phyloP scores from a whole-genome alignment of 2,329 filamentous ascomycete genomes.

The Juglanconis sp. region DNA sequence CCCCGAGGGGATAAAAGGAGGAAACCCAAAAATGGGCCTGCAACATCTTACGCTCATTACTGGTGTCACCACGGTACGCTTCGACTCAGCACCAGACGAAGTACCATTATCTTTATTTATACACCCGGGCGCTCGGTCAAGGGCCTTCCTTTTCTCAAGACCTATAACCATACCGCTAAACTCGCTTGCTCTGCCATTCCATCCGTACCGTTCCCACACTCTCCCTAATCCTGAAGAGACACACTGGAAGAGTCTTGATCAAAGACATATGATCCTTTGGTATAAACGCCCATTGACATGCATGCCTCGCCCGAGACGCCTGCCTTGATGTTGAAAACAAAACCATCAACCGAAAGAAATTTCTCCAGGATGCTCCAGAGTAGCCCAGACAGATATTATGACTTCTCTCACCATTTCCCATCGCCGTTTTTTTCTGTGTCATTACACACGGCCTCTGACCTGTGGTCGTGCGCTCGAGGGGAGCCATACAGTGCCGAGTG shows the following conservation, averaged over 20 bases:
- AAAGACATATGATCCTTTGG: background rate
- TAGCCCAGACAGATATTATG: constrained; percentile 13
- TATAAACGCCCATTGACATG: background rate
- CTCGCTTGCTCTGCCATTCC: too few relatives aligned
- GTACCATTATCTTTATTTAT: too few relatives aligned
- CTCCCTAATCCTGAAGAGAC: background rate
- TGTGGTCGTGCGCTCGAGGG: background rate
- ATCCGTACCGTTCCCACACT: too few relatives aligned
- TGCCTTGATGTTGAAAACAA: background rate
- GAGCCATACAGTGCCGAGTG: background rate
- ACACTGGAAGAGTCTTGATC: background rate
- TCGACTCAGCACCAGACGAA: too few relatives aligned
- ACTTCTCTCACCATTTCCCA: background rate
- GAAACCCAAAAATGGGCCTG: too few relatives aligned
- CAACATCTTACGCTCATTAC: too few relatives aligned
- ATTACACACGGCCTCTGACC: background rate
- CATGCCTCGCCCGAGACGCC: background rate
- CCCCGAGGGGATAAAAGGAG: too few relatives aligned
- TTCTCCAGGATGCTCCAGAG: background rate
- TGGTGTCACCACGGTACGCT: too few relatives aligned
- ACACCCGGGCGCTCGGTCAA: too few relatives aligned
- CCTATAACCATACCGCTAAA: too few relatives aligned
- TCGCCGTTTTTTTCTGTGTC: background rate
- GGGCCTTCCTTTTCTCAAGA: too few relatives aligned
- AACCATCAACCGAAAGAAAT: background rate